phyloP scores from a whole-genome alignment of 495 filamentous ascomycete species.

The Achaetomiella virescens region DNA sequence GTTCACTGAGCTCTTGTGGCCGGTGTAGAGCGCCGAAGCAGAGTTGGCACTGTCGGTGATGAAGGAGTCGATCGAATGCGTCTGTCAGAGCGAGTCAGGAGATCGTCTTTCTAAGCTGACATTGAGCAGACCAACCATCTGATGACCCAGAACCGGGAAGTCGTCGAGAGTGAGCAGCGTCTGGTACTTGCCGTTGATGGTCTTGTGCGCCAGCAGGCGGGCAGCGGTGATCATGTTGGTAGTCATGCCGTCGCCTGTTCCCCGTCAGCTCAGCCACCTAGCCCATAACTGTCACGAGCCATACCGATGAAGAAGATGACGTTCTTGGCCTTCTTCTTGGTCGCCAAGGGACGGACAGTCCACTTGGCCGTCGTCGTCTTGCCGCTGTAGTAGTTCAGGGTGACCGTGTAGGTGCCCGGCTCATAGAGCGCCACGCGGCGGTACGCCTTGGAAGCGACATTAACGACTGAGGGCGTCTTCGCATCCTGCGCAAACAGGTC shows the following conservation, averaged over 20 bases:
- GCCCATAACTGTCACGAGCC: background rate
- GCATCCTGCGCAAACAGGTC: constrained; percentile 67
- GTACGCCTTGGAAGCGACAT: constrained; percentile 65
- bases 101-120: too few species aligned
- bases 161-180: constrained; percentile 60
- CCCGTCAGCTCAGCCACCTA: background rate
- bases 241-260: constrained; percentile 62
- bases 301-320: constrained; percentile 67
- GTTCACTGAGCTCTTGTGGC: constrained; percentile 69
- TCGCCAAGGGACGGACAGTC: constrained; percentile 59
- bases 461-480: constrained; percentile 56
- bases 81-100: constrained; percentile 14
- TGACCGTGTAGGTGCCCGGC: constrained; percentile 64
- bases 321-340: constrained; percentile 66
- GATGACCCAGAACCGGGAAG: constrained; percentile 65
- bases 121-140: constrained; percentile 40
- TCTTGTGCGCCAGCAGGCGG: constrained; percentile 67
- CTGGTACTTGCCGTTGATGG: constrained; percentile 68
- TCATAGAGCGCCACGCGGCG: constrained; percentile 60
- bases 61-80: constrained; percentile 67
- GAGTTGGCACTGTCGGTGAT: constrained; percentile 76
- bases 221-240: constrained; percentile 70
- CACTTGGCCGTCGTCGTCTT: constrained; percentile 60
- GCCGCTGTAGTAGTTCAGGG: constrained; percentile 59
- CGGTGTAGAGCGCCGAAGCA: constrained; percentile 65